These are phyloP conservation scores for Globisporangium solare DNA, from an alignment of 352 stramenopile species.

Conservation along the genomic window DNA sequence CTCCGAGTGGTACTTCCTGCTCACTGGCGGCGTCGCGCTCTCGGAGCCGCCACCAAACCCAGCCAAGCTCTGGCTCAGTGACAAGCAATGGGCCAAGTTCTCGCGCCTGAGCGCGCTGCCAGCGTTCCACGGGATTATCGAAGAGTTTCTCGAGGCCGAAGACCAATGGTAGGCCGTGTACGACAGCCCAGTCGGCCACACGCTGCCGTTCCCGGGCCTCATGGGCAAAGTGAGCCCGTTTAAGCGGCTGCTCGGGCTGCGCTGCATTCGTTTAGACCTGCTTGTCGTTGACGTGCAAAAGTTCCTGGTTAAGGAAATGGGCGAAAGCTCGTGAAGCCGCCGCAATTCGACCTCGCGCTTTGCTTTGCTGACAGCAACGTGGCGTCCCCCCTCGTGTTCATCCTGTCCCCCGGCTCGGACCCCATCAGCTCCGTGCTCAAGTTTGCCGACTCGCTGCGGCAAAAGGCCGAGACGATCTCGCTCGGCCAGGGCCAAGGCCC, in stretches of 20 bases:
- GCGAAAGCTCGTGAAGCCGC: slow-evolving; percentile 90
- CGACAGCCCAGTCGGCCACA: slow-evolving; percentile 77
- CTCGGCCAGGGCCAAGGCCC: slow-evolving; percentile 90
- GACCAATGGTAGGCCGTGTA: slow-evolving; percentile 88
- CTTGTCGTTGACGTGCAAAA: slow-evolving; percentile 87
- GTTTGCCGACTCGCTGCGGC: slow-evolving; percentile 68
- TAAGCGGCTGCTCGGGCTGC: slow-evolving; percentile 64
- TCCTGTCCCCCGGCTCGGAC: slow-evolving; percentile 88
- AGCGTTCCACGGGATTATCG: slow-evolving; percentile 72
- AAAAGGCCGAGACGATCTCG: slow-evolving; percentile 88
- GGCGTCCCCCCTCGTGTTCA: slow-evolving; percentile 89
- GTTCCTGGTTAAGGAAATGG: slow-evolving; percentile 88
- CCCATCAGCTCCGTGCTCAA: slow-evolving; percentile 90
- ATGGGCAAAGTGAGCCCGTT: slow-evolving; percentile 69
- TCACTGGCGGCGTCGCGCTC: slow-evolving; percentile 90
- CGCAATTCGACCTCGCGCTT: slow-evolving; percentile 83
- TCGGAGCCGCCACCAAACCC: slow-evolving; percentile 90
- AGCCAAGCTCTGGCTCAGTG: slow-evolving; percentile 85
- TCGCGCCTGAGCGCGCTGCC: slow-evolving; percentile 80
- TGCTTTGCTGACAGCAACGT: slow-evolving; percentile 87
- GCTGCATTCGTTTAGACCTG: slow-evolving; percentile 83
- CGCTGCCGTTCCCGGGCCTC: slow-evolving; percentile 64
- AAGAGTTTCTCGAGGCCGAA: slow-evolving; percentile 76
- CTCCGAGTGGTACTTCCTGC: slow-evolving; percentile 91
- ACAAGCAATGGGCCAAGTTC: slow-evolving; percentile 93